Base-by-base conservation (phyloP, 768 basidiomycete genomes). In the Pholiota molesta region DNA sequence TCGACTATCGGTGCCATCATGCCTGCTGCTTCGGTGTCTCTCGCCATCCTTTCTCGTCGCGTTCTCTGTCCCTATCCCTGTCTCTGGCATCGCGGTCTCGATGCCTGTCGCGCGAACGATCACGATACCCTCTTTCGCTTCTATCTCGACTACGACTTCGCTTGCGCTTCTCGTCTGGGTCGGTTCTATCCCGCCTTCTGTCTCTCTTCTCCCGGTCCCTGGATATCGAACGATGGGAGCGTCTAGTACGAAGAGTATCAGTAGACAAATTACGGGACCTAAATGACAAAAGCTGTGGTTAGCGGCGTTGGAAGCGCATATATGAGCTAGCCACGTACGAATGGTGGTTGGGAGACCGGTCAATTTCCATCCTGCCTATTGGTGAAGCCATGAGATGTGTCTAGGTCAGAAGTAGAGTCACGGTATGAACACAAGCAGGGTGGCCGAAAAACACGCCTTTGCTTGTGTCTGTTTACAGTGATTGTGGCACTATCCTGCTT, bases 261-360 rank as follows among this genome's bases (percentile, higher is more conserved):
- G 87, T 86, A 3, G 91, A 92, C 72, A 86, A 85, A 71, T 89
- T 89, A 67, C 90, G 87, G 63, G 88, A 89, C 59, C 88, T 87
- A 62, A 28, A 60, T 64, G 56, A 33, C 52, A 31, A 58, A 60
- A 55, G 62, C 45, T n/a, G 40, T 29, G 55, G 35, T 39, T 47
- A 26, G 28, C 17, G 8, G 16, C n/a, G 10, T 47, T 23, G 44
- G 31, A 33, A 53, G 21, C 39, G 47, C 33, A 21, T 40, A 44
- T 33, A 44, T 31, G 40, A 56, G 31, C 10, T 21, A 26, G 47
- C 21, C 28, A 81, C 87, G 60, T 68, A 90, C 88, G 86, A 87
- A 69, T 83, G 86, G 67, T 78, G 82, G 67, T 81, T 79, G 47
- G 86, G 85, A 44, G 85, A 83, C 66, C 75, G 79, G 66, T 90